Evolutionary conservation across 768 basidiomycete species (phyloP).

Genomic region (Coprinopsis strossmayeri): DNA sequence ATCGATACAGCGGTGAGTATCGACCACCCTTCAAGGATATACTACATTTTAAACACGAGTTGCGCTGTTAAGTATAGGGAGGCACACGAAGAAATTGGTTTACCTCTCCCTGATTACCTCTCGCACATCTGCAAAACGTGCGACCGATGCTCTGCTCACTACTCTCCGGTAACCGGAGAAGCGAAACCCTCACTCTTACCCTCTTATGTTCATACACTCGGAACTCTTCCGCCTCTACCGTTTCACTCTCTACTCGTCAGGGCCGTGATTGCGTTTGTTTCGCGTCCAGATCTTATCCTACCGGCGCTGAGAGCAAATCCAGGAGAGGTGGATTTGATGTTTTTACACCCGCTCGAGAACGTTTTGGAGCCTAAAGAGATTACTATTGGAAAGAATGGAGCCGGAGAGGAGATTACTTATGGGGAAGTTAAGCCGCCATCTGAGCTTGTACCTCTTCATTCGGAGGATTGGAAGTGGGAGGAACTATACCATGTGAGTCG

Average conservation of each 20-base stretch:
- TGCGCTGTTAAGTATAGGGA: conserved; percentile 60
- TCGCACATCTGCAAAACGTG: neutral
- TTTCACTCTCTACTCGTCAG: conserved; percentile 60
- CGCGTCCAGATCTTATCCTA: conserved; percentile 40
- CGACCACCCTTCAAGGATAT: neutral
- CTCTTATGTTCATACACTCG: conserved; percentile 50
- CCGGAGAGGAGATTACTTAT: neutral
- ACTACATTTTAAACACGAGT: too few relatives aligned
- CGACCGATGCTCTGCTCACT: neutral
- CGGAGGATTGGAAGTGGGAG: conserved; percentile 68
- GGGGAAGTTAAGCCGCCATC: conserved; percentile 1
- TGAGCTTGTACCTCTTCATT: conserved; percentile 42
- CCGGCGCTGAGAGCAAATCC: conserved; percentile 40
- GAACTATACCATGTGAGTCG: conserved; percentile 55
- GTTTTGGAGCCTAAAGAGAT: conserved; percentile 46
- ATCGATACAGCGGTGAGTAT: conserved; percentile 66
- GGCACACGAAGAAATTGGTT: conserved; percentile 72
- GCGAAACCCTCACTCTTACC: conserved; percentile 7
- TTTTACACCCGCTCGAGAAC: conserved; percentile 67
- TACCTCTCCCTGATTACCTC: conserved; percentile 34
- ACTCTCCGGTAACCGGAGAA: conserved; percentile 10
- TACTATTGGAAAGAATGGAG: neutral
- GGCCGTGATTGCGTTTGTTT: conserved; percentile 66
- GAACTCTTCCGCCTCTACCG: conserved; percentile 58
- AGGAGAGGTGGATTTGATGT: conserved; percentile 70